Evolutionary conservation across 1,284 basidiomycete species (phyloP).

Genomic region (Fereydounia khargensis): DNA sequence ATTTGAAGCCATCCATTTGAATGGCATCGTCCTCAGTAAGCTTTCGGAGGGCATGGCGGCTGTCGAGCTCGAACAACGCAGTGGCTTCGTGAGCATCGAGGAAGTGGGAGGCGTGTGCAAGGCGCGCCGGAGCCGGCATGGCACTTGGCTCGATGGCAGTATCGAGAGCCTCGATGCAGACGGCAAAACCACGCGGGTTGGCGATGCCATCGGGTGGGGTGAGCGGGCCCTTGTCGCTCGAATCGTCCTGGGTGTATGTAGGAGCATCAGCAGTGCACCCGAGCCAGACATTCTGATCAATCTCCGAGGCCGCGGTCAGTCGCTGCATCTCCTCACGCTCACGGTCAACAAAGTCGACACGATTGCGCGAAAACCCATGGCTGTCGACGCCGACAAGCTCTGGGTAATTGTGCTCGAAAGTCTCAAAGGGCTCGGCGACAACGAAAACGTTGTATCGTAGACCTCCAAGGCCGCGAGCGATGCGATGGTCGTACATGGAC

Average conservation of each 20-base stretch:
- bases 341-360: constrained; percentile 61
- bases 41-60: constrained; percentile 67
- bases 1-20: constrained; percentile 4
- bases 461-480: constrained; percentile 65
- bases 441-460: constrained; percentile 83
- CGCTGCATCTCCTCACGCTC: constrained; percentile 88
- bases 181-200: constrained; percentile 70
- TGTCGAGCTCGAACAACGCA: constrained; percentile 60
- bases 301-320: constrained; percentile 79
- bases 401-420: constrained; percentile 61
- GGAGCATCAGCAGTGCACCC: constrained; percentile 42
- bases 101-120: constrained; percentile 62
- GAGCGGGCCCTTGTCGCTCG: constrained; percentile 18
- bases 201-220: constrained; percentile 59
- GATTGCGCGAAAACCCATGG: constrained; percentile 59
- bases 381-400: constrained; percentile 63
- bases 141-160: constrained; percentile 61
- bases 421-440: constrained; percentile 65
- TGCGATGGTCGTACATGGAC: constrained; percentile 47
- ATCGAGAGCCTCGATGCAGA: constrained; percentile 84
- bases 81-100: constrained; percentile 66
- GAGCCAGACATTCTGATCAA: constrained; percentile 64
- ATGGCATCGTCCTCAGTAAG: constrained; percentile 63
- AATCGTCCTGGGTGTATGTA: constrained; percentile 6
- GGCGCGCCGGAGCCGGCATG: constrained; percentile 65